These are phyloP conservation scores for Aurantiochytrium sp. DNA, from an alignment of 108 stramenopile species.

Conservation along the genomic window DNA sequence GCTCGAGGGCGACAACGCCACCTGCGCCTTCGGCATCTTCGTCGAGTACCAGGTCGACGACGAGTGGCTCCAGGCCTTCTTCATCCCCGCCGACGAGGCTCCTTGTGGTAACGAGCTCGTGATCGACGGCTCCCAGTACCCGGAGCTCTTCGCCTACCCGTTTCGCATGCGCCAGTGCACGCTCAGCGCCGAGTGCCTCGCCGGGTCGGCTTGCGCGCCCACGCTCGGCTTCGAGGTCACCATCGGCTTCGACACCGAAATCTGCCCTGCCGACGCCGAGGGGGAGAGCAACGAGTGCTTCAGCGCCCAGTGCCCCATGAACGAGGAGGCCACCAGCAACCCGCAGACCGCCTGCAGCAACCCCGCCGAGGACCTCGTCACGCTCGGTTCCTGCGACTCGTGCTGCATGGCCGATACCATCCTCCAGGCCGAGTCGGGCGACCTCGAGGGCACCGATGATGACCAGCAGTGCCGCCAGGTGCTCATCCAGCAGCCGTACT, in stretches of 20 bases:
- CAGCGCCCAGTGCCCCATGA: not conserved
- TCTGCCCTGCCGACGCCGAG: not conserved
- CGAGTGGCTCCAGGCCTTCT: not conserved
- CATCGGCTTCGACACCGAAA: not conserved
- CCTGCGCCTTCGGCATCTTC: not conserved
- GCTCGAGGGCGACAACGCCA: not conserved
- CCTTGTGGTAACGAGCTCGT: not conserved
- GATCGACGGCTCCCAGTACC: not conserved
- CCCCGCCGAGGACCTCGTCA: not conserved
- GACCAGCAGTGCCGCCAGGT: too few species aligned
- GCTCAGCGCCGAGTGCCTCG: not conserved
- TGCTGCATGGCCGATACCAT: not conserved
- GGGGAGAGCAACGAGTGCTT: not conserved
- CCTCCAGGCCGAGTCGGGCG: not conserved
- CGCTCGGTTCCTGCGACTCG: not conserved
- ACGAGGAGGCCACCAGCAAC: not conserved
- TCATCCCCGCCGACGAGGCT: not conserved
- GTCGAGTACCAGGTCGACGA: not conserved
- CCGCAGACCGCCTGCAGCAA: not conserved
- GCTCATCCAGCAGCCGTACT: not conserved
- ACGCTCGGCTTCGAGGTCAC: not conserved
- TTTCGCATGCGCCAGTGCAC: not conserved
- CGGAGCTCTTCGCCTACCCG: constrained; percentile 1
- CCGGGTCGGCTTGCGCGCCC: not conserved
- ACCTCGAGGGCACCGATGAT: not conserved